phyloP scores from a whole-genome alignment of 108 stramenopile species.

The Licmophora abbreviata region DNA sequence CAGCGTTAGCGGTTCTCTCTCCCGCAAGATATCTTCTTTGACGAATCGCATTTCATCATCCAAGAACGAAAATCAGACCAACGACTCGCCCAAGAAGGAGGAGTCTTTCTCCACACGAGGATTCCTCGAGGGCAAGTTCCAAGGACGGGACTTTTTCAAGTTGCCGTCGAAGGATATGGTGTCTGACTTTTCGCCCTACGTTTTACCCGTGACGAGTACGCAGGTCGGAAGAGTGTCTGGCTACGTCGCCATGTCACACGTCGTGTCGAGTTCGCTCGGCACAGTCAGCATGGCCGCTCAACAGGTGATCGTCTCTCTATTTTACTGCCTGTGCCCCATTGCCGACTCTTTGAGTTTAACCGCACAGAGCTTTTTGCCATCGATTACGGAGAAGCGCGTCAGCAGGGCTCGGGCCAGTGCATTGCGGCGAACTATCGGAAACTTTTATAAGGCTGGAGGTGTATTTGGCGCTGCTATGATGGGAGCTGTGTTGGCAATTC shows the following conservation, averaged over 20 bases:
- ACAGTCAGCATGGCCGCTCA: slow-evolving; percentile 74
- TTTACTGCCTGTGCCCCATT: slow-evolving; percentile 70
- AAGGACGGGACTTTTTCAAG: slow-evolving; percentile 25
- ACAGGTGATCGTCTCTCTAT: slow-evolving; percentile 67
- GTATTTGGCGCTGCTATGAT: slow-evolving; percentile 55
- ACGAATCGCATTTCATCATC: neutral
- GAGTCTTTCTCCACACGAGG: slow-evolving; percentile 20
- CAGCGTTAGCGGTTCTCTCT: neutral
- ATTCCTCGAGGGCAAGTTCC: slow-evolving; percentile 25
- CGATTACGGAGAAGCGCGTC: slow-evolving; percentile 30
- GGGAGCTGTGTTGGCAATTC: slow-evolving; percentile 40
- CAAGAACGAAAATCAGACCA: slow-evolving; percentile 2
- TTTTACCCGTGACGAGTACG: slow-evolving; percentile 70
- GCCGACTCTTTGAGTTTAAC: slow-evolving; percentile 69
- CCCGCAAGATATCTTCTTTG: slow-evolving; percentile 1
- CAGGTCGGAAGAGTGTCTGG: slow-evolving; percentile 67
- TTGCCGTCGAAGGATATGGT: slow-evolving; percentile 18
- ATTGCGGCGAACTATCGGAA: slow-evolving; percentile 36
- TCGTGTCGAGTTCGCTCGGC: slow-evolving; percentile 60
- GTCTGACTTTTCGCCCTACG: slow-evolving; percentile 52
- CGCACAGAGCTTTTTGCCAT: slow-evolving; percentile 73
- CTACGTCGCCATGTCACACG: slow-evolving; percentile 80
- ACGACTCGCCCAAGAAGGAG: slow-evolving; percentile 4
- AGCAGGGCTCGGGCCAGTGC: slow-evolving; percentile 42
- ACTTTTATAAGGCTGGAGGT: slow-evolving; percentile 62